A percentile compares a stretch with the other conserved stretches of the same genome.
Conservation (phyloP, 805 yeast genomes). For the Kuraishia cidri region DNA sequence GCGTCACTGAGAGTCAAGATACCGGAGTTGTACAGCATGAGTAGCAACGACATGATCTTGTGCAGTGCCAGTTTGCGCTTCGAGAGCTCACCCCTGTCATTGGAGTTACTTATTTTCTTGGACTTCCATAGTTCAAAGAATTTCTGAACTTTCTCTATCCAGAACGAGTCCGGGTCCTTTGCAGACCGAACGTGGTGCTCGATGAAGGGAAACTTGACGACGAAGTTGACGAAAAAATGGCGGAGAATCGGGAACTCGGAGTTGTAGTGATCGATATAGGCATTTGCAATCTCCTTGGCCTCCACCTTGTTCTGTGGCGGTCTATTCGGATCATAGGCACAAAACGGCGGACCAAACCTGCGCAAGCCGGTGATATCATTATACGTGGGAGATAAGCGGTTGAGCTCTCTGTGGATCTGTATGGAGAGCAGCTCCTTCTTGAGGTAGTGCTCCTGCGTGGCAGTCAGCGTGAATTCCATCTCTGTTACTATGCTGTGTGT, state of each 20-base stretch:
- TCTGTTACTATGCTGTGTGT: too few relatives aligned
- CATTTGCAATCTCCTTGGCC: constrained; percentile 8
- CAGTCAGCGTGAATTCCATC: constrained; percentile 28
- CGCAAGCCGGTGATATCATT: constrained; percentile 56
- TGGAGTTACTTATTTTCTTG: constrained; percentile 62
- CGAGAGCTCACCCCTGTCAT: constrained; percentile 69
- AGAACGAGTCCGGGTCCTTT: constrained; percentile 30
- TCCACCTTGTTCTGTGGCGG: constrained; percentile 13
- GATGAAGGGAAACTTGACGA: constrained; percentile 72
- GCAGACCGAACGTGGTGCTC: constrained; percentile 23
- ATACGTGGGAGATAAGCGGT: constrained; percentile 29
- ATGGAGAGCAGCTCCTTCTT: constrained; percentile 70
- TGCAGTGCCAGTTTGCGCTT: constrained; percentile 56
- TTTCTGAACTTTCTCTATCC: constrained; percentile 74
- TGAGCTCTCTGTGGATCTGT: constrained; percentile 57
- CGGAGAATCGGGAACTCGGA: constrained; percentile 58
- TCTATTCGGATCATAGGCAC: constrained; percentile 29
- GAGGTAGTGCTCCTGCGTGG: constrained; percentile 78
- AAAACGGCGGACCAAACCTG: constrained; percentile 74
- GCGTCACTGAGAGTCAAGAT: constrained; percentile 53
- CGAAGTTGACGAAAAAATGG: constrained; percentile 53
- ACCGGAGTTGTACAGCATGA: constrained; percentile 70
- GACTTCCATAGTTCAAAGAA: constrained; percentile 73
- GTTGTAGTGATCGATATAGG: constrained; percentile 12
- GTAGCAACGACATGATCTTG: constrained; percentile 53